Percentiles rank a stretch among this genome's conserved stretches.
These are phyloP conservation scores for Paecilomyces dactylethromorphus DNA, from an alignment of 2,329 filamentous ascomycete genomes.

Conservation along the genomic window DNA sequence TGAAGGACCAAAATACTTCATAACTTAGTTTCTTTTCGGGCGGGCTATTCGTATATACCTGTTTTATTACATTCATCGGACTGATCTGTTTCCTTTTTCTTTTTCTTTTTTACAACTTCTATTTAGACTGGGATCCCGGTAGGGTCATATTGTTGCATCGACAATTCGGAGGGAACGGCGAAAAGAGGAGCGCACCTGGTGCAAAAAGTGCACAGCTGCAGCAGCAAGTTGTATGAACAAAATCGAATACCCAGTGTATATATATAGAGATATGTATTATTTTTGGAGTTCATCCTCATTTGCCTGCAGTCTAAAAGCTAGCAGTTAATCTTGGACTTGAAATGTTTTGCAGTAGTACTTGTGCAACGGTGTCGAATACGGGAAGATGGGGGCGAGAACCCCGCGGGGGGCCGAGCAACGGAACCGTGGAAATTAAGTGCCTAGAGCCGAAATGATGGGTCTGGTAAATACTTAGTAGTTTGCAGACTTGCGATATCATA, in stretches of 20 bases:
- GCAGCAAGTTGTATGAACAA: not conserved
- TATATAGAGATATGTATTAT: not conserved
- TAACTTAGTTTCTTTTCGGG: slow-evolving; percentile 40
- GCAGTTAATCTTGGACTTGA: not conserved
- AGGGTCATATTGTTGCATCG: not conserved
- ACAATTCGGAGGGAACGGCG: not conserved
- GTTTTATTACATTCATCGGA: not conserved
- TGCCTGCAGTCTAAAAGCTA: not conserved
- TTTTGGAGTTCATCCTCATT: not conserved
- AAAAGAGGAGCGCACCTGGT: not conserved
- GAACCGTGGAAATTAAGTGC: slow-evolving; percentile 6
- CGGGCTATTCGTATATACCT: not conserved
- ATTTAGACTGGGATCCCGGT: not conserved
- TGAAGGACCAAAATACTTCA: slow-evolving; percentile 61
- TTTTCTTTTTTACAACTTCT: not conserved
- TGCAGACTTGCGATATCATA: not conserved
- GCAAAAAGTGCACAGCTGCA: not conserved
- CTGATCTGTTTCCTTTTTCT: not conserved
- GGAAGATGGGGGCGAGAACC: not conserved
- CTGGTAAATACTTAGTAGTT: no score
- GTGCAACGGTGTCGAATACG: not conserved
- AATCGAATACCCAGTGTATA: not conserved
- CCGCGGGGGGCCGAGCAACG: slow-evolving; percentile 5
- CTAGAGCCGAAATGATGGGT: not conserved
- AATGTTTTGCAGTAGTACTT: not conserved